Evolutionary conservation across 2,329 filamentous ascomycete genomes (phyloP), one percentile per base, ranked within the genome.

Genomic region (Lasiodiplodia sp.): DNA sequence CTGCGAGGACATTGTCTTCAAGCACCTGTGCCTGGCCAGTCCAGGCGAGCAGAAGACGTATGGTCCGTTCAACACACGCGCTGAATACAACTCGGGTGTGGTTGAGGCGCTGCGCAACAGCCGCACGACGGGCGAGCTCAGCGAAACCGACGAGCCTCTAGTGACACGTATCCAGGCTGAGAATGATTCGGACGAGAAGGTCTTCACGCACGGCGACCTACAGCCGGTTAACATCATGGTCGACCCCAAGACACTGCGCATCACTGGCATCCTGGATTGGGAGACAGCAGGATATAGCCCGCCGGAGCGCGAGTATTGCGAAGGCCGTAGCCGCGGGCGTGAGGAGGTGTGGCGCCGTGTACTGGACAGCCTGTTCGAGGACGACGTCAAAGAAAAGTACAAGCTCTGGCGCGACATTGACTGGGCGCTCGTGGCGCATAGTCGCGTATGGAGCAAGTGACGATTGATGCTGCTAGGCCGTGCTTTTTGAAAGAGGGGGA

Each of bases 251-350:
- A 57, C 53, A 6, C 31, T 52, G 28, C 65, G 65, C 44, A 67
- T 72, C 62, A 66, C 67, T 25, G 69, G 55, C 25, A 71, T 73
- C 34, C 60, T 73, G 18, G 72, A 73, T 21, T 72, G 72, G 71
- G 71, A 70, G 23, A 60, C 68, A 53, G 72, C 71, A 8, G 71
- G 71, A 3, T 73, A 72, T 57, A 73, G 72, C 53, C 71, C 72
- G 51, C 68, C 58, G 18, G 69, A 70, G 49, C 68, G 71, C 14
- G 71, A 74, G 63, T 74, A 71, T 52, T 71, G 72, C 16, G 71
- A 74, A 66, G 71, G 69, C 23, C 70, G 70, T n/a, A 67, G 65
- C 44, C 55, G 65, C 40, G 65, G 56, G 23, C 40, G 65, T 21
- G 65, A 67, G 21, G 56, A 67, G 28, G 65, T 37, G 28, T 60